A percentile compares a stretch with the other conserved stretches of the same genome.
These are phyloP conservation scores for Pseudotulostoma volvatum DNA, from an alignment of 495 filamentous ascomycete species.

Conservation along the genomic window DNA sequence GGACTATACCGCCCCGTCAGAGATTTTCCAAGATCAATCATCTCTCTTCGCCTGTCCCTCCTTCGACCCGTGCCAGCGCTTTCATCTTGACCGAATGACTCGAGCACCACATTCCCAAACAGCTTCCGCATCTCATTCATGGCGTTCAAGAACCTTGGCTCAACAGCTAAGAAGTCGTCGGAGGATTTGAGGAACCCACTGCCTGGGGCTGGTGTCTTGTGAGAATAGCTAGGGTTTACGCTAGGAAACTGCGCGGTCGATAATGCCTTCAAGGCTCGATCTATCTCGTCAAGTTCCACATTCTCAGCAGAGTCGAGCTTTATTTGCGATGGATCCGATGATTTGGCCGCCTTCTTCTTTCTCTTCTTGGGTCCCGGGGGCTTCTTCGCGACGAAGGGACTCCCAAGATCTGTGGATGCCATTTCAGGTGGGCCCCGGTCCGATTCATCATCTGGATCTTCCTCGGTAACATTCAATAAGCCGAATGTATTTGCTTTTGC, in stretches of 20 bases:
- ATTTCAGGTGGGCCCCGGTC: constrained; percentile 20
- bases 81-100: constrained; percentile 40
- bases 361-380: constrained; percentile 36
- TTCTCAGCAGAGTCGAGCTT: constrained; percentile 9
- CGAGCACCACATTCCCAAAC: constrained; percentile 69
- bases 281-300: constrained; percentile 60
- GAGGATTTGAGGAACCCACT: constrained; percentile 29
- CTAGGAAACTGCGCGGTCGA: no score
- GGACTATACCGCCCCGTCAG: constrained; percentile 45
- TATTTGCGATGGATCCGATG: constrained; percentile 6
- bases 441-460: constrained; percentile 32
- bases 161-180: constrained; percentile 52
- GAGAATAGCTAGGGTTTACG: no score
- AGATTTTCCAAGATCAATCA: constrained; percentile 52
- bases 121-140: constrained; percentile 85
- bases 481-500: constrained; percentile 35
- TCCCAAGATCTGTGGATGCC: constrained; percentile 12
- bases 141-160: constrained; percentile 66
- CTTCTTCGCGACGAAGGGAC: constrained; percentile 11
- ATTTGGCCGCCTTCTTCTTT: constrained; percentile 23
- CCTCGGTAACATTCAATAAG: constrained; percentile 42
- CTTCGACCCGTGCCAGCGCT: constrained; percentile 35
- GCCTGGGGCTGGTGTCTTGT: constrained; percentile 22
- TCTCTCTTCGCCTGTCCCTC: constrained; percentile 35
- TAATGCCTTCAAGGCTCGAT: constrained; percentile 56